Evolutionary conservation across 1,284 basidiomycete species (phyloP).

Genomic region (Ceratobasidium sp.): DNA sequence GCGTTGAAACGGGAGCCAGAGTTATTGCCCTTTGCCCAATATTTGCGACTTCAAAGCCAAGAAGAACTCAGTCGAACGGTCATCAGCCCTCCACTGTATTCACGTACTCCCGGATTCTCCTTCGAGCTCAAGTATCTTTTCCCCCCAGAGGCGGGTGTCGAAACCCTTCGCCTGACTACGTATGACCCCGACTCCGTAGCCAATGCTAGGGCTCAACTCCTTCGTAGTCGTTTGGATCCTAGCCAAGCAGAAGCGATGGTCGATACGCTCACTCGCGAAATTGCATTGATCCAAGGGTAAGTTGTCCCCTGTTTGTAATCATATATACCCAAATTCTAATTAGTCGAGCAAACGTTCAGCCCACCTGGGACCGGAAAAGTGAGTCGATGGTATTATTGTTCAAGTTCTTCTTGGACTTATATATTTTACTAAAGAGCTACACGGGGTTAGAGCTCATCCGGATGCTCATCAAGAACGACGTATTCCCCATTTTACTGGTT

Average conservation of each 20-base stretch:
- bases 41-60: constrained; percentile 55
- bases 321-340: too few relatives aligned
- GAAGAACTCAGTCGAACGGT: constrained; percentile 49
- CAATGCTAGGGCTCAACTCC: constrained; percentile 54
- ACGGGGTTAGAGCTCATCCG: constrained; percentile 70
- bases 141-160: constrained; percentile 38
- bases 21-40: constrained; percentile 59
- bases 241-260: constrained; percentile 73
- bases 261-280: constrained; percentile 62
- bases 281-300: constrained; percentile 73
- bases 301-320: constrained; percentile 46
- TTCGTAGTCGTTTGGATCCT: constrained; percentile 61
- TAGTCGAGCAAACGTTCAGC: constrained; percentile 50
- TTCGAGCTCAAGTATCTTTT: constrained; percentile 59
- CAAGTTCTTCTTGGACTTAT: background rate
- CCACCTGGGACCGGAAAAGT: constrained; percentile 80
- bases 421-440: constrained; percentile 57
- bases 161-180: constrained; percentile 50
- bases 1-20: constrained; percentile 59
- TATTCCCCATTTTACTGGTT: constrained; percentile 67
- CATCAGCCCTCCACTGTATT: constrained; percentile 59
- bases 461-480: constrained; percentile 60
- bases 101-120: constrained; percentile 56
- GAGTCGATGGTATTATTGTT: constrained; percentile 54
- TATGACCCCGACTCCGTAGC: constrained; percentile 53